These are phyloP conservation scores for Saccharomycopsis hybrid DNA, from an alignment of 1,139 yeast genomes.

Conservation along the genomic window DNA sequence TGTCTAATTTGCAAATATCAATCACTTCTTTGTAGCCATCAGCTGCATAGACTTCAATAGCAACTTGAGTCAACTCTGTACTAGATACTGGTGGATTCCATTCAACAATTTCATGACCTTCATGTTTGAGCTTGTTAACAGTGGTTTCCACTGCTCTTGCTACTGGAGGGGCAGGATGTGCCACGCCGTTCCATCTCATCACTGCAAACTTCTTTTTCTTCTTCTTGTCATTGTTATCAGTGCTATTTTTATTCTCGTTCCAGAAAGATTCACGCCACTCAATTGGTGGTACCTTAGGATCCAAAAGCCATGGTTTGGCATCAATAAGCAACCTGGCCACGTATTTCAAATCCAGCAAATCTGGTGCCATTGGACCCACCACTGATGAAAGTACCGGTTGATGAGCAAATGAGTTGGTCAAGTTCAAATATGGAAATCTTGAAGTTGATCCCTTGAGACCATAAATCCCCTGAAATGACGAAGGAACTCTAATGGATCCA, in stretches of 20 bases:
- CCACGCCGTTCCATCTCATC: conserved; percentile 43
- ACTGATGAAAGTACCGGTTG: conserved; percentile 51
- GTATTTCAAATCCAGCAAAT: conserved; percentile 34
- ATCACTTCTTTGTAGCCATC: conserved; percentile 58
- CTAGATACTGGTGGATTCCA: conserved; percentile 45
- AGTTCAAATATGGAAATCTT: conserved; percentile 44
- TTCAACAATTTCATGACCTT: conserved; percentile 56
- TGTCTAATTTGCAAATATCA: conserved; percentile 44
- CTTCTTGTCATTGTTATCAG: too few species aligned
- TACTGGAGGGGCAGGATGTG: conserved; percentile 59
- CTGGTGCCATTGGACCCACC: conserved; percentile 49
- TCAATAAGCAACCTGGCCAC: conserved; percentile 43
- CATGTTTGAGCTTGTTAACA: conserved; percentile 39
- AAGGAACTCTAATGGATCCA: conserved; percentile 55
- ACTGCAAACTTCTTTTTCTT: conserved; percentile 44
- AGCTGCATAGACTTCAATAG: conserved; percentile 28
- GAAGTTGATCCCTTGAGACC: conserved; percentile 46
- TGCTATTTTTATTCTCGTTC: too few species aligned
- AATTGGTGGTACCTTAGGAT: conserved; percentile 46
- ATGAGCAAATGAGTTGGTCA: conserved; percentile 50
- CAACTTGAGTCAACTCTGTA: conserved; percentile 28
- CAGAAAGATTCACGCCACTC: conserved; percentile 65
- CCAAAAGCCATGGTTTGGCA: conserved; percentile 58
- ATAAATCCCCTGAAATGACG: conserved; percentile 46
- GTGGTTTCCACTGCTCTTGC: conserved; percentile 44